A percentile compares a stretch with the other conserved stretches of the same genome.
phyloP scores from a whole-genome alignment of 148 eudicot genomes.

The Chenopodium suecicum region DNA sequence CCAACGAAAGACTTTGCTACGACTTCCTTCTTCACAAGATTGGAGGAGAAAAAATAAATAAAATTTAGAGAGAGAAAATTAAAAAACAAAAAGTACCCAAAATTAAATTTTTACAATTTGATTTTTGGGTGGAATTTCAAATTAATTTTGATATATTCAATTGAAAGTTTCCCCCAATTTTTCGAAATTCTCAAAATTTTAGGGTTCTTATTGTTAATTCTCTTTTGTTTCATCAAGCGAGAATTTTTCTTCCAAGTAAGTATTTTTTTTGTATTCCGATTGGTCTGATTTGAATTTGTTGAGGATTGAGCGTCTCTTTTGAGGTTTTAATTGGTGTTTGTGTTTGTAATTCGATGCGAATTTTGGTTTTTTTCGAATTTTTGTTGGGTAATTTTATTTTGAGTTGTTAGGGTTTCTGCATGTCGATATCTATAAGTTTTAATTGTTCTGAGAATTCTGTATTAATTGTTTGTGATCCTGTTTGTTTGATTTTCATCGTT shows the following conservation, averaged over 20 bases:
- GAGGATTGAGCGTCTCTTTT: not conserved
- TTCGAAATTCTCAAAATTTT: conserved; percentile 11
- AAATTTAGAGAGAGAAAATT: not conserved
- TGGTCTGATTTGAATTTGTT: not conserved
- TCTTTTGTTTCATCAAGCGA: not conserved
- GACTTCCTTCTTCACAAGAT: conserved; percentile 18
- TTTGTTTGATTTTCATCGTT: not conserved
- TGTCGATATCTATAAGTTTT: conserved; percentile 6
- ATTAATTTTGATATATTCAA: not conserved
- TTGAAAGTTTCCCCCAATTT: not conserved
- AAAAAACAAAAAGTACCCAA: not conserved
- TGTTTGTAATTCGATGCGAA: not conserved
- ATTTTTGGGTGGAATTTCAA: not conserved
- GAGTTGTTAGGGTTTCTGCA: conserved; percentile 31
- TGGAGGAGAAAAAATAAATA: not conserved
- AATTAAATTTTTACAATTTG: not conserved
- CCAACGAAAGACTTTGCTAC: conserved; percentile 9
- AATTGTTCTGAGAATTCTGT: not conserved
- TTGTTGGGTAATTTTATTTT: not conserved
- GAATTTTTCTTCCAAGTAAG: conserved; percentile 27
- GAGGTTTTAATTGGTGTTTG: not conserved
- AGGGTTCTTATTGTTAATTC: not conserved
- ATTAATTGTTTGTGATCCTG: not conserved
- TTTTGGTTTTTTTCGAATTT: not conserved
- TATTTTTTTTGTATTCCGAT: not conserved